These are phyloP conservation scores for Coprinellus aureogranulatus DNA, from an alignment of 768 basidiomycete species.

Conservation along the genomic window DNA sequence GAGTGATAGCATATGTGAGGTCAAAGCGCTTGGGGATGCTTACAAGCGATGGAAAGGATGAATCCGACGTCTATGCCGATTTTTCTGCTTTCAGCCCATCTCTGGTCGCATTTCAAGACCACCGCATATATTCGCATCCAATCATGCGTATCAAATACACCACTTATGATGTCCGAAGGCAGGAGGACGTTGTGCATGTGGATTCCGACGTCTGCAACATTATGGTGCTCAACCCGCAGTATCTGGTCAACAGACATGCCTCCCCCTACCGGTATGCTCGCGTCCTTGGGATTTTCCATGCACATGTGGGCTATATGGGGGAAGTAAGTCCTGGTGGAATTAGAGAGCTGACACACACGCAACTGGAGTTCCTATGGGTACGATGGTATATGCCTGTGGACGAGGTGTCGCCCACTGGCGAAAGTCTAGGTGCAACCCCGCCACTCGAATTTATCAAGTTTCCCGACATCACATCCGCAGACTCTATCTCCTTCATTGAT, in stretches of 20 bases:
- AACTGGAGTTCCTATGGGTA: not conserved
- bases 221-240: constrained; percentile 1
- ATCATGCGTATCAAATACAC: not conserved
- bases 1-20: not conserved
- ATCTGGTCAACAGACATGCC: not conserved
- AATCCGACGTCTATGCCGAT: not conserved
- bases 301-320: constrained; percentile 15
- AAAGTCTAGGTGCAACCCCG: too few relatives aligned
- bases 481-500: not conserved
- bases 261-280: constrained; percentile 22
- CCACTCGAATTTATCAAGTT: not conserved
- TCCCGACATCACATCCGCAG: not conserved
- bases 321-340: not conserved
- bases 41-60: not conserved
- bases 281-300: constrained; percentile 20
- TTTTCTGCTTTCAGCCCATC: not conserved
- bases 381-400: not conserved
- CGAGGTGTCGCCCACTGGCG: not conserved
- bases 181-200: not conserved
- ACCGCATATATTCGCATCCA: not conserved
- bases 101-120: not conserved
- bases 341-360: not conserved
- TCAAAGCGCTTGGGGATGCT: too few relatives aligned
- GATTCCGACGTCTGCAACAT: not conserved
- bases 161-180: not conserved